Base-by-base conservation (phyloP, 2,329 filamentous ascomycete species). In the Daldinia sp. region DNA sequence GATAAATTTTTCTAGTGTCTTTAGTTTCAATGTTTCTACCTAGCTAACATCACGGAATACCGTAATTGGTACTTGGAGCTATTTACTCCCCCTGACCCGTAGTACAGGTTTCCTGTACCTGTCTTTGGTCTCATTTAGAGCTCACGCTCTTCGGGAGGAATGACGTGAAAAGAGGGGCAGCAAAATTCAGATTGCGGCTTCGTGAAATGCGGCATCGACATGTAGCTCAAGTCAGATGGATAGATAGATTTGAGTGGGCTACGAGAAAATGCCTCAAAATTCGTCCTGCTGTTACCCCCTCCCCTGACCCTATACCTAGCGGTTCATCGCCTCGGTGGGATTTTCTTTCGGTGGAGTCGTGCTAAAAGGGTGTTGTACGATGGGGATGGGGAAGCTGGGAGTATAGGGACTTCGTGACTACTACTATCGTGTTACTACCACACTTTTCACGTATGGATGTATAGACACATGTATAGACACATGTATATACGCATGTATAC, bases 131-230 rank as follows among this genome's bases (percentile, higher is more conserved):
- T 45, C 60, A 29, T 54, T 35, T 21, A 47, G 37, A 34, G 25
- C 29, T 39, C 51, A 41, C 56, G 51, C 43, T 56, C 39, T 41
- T 57, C 54, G 54, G 32, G 21, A 17, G 32, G 48, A 50, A 54
- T 63, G 55, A 63, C 41, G 43, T 61, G 63, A 63, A 63, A 63
- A 63, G 60, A 66, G 63, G 63, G 63, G 54, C 51, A 15, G 13
- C 11, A n/a, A 27, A 23, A 3, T 23, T n/a, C 7, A 27, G 11
- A n/a, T 25, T 45, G 13, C 15, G 11, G 11, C 21, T 27, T 13
- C 2, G 13, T 25, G 6, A n/a, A n/a, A 27, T 34, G 23, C 34
- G 17, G 29, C 15, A 0, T 34, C 11, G n/a, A 15, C 10, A 47
- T 13, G 10, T 50, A n/a, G 47, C 8, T 48, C 17, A 50, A 41